Percentiles rank a stretch among this genome's conserved stretches.
Evolutionary conservation across 2,329 filamentous ascomycete species (phyloP).

Genomic region (Geoglossum cookeanum): DNA sequence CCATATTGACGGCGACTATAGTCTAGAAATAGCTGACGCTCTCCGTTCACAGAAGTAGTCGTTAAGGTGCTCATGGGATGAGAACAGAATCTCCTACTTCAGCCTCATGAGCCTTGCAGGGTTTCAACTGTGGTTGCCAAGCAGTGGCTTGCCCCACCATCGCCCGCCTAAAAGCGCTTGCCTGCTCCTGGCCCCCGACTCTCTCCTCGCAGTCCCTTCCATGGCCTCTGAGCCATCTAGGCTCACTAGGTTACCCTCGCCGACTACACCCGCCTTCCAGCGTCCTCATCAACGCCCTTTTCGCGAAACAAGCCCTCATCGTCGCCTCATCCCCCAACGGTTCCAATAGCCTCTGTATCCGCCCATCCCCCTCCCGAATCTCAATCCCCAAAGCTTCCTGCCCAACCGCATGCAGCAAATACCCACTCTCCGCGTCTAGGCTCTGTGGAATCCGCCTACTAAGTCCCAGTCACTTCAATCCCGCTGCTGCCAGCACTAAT

Average conservation of each 20-base stretch:
- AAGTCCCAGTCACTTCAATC: conserved; percentile 56
- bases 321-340: conserved; percentile 45
- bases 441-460: conserved; percentile 58
- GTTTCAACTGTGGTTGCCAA: too few species aligned
- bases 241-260: conserved; percentile 38
- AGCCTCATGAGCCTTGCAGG: too few species aligned
- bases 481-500: conserved; percentile 78
- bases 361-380: conserved; percentile 51
- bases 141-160: conserved; percentile 34
- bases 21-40: neutral
- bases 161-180: conserved; percentile 57
- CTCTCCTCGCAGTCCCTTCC: conserved; percentile 43
- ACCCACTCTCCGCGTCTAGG: conserved; percentile 45
- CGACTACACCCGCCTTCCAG: conserved; percentile 89
- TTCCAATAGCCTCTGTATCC: conserved; percentile 40
- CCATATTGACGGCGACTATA: conserved; percentile 3
- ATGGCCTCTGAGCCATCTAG: conserved; percentile 61
- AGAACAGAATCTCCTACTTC: neutral
- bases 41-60: neutral
- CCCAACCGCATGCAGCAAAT: conserved; percentile 75
- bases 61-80: neutral
- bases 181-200: conserved; percentile 44
- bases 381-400: conserved; percentile 85
- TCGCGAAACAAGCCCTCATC: conserved; percentile 53
- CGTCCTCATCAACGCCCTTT: conserved; percentile 67